Evolutionary conservation across 2,329 filamentous ascomycete species (phyloP).

Genomic region (Magnaporthiopsis poae): DNA sequence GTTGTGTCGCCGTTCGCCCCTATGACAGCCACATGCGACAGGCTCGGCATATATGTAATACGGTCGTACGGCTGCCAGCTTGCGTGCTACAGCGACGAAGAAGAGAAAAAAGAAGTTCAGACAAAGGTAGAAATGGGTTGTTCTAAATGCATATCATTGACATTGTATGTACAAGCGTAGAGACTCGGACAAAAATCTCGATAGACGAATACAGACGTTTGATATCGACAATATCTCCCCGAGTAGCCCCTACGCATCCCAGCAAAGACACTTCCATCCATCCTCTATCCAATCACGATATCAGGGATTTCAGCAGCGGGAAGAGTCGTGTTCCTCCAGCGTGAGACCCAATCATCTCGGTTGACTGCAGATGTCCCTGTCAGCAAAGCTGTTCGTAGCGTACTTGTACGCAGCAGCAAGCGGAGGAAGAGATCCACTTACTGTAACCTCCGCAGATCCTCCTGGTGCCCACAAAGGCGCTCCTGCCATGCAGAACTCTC

Average conservation of each 20-base stretch:
- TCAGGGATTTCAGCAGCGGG: conserved; percentile 33
- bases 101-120: too few relatives aligned
- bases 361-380: conserved; percentile 44
- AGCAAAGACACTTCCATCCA: background rate
- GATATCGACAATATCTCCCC: too few relatives aligned
- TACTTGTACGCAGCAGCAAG: background rate
- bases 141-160: background rate
- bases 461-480: conserved; percentile 70
- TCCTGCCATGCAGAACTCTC: conserved; percentile 81
- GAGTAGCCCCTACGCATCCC: too few relatives aligned
- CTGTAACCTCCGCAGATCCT: conserved; percentile 87
- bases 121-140: too few relatives aligned
- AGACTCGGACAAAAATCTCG: too few relatives aligned
- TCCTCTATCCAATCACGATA: conserved; percentile 20
- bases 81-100: too few relatives aligned
- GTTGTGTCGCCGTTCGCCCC: too few relatives aligned
- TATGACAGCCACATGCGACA: too few relatives aligned
- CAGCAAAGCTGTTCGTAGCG: conserved; percentile 4
- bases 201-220: too few relatives aligned
- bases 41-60: too few relatives aligned
- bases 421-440: conserved; percentile 35
- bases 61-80: too few relatives aligned
- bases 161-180: background rate
- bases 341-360: conserved; percentile 70
- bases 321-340: conserved; percentile 63